Evolutionary conservation across 2,329 filamentous ascomycete genomes (phyloP), one percentile per base, ranked within the genome.

Genomic region (Thelonectria rubi): DNA sequence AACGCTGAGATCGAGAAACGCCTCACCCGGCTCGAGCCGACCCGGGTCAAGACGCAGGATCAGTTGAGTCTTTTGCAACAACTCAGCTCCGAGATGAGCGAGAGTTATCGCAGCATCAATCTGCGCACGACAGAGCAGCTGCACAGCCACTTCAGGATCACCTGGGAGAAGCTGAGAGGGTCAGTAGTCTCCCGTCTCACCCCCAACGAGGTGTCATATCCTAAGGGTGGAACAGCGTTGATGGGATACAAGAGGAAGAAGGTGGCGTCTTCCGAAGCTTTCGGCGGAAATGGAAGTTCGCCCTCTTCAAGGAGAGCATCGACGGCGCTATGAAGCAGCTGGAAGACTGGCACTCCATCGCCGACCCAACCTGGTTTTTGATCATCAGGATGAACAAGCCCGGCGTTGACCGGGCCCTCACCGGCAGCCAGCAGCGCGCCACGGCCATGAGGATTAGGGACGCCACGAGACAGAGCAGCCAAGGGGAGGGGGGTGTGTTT

Each of bases 311-410:
- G 18, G 46, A 60, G 3, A 21, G 39, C 11, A 39, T 60, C 2
- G 58, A 60, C 21, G 40, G n/a, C 7, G 51, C 54, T 18, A 55
- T 60, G 17, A 20, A 26, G 15, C 51, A 60, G 21, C 39, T 60
- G 1, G 45, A 55, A n/a, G 51, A 55, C 6, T 60, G 58, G 58
- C 58, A 60, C 39, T 34, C 37, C 5, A 51, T 45, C 39, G 55
- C 54, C 46, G 58, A 60, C 42, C 51, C 51, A n/a, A 51, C 58
- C 8, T 60, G 58, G 58, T 60, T 40, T 39, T 45, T 60, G 18
- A 40, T 60, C n/a, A 60, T 60, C 51, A 39, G 51, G n/a, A 48
- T 60, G 20, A 46, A 51, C 18, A 37, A 50, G 15, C 58, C n/a
- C 20, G 11, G n/a, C 5, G 24, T 60, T 15, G 58, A 60, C 48